These are phyloP conservation scores for Aspergillus bridgeri DNA, from an alignment of 495 filamentous ascomycete species.

Conservation along the genomic window DNA sequence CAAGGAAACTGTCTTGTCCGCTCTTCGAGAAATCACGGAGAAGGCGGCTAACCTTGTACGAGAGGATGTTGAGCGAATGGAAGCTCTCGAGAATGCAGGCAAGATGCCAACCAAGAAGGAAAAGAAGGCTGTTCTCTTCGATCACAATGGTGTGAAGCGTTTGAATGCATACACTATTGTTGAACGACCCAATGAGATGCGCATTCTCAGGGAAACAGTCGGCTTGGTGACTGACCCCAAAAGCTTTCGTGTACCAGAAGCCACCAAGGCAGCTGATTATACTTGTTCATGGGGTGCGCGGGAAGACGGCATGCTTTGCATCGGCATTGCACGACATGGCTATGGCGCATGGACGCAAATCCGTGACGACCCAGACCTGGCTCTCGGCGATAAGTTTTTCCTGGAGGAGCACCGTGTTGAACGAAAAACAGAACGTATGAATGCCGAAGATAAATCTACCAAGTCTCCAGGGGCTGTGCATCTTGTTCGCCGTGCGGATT, in stretches of 20 bases:
- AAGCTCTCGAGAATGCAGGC: constrained; percentile 59
- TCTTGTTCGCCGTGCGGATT: constrained; percentile 90
- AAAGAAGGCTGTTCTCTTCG: constrained; percentile 91
- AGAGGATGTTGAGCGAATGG: constrained; percentile 60
- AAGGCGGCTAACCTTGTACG: constrained; percentile 65
- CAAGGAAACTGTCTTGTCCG: constrained; percentile 64
- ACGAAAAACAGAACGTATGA: constrained; percentile 85
- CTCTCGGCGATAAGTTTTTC: constrained; percentile 89
- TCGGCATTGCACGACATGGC: constrained; percentile 88
- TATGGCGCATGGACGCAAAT: constrained; percentile 94
- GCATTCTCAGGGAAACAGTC: constrained; percentile 71
- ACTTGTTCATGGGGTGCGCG: constrained; percentile 83
- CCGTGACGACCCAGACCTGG: constrained; percentile 84
- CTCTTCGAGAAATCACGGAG: constrained; percentile 68
- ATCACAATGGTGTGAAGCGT: constrained; percentile 85
- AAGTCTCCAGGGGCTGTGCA: constrained; percentile 96
- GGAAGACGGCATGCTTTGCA: constrained; percentile 95
- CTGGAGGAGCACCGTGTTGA: constrained; percentile 97
- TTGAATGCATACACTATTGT: constrained; percentile 93
- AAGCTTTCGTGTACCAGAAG: constrained; percentile 85
- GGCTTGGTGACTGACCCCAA: constrained; percentile 57
- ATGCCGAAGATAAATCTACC: constrained; percentile 67
- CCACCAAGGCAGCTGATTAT: constrained; percentile 82
- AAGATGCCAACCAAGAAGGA: constrained; percentile 92
- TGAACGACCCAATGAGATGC: constrained; percentile 84